phyloP scores from a whole-genome alignment of 495 filamentous ascomycete species.

The Terfezia claveryi region DNA sequence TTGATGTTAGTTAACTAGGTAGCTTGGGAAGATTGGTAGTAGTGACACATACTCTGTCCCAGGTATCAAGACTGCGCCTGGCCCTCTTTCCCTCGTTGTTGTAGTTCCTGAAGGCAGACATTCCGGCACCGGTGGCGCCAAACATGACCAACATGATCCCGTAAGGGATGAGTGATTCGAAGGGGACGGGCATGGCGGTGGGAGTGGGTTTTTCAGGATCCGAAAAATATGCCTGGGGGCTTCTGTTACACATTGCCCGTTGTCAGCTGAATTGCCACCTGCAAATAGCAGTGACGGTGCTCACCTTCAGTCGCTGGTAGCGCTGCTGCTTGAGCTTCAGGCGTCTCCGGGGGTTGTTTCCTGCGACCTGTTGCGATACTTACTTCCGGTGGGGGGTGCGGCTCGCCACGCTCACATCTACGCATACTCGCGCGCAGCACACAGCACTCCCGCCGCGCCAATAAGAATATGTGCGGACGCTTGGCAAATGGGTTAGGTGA shows the following conservation, averaged over 20 bases:
- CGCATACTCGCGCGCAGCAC: too few relatives aligned
- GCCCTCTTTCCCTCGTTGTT: constrained; percentile 74
- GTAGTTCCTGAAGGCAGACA: constrained; percentile 50
- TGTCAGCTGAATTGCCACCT: too few relatives aligned
- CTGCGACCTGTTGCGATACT: too few relatives aligned
- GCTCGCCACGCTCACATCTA: too few relatives aligned
- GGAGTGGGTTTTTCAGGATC: neutral
- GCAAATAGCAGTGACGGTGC: too few relatives aligned
- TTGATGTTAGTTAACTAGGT: constrained; percentile 22
- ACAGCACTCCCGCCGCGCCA: too few relatives aligned
- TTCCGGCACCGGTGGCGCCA: constrained; percentile 51
- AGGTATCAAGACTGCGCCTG: constrained; percentile 67
- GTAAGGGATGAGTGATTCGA: constrained; percentile 87
- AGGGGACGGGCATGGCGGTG: constrained; percentile 70
- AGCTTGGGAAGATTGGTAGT: neutral
- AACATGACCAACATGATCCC: constrained; percentile 84
- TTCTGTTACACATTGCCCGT: too few relatives aligned
- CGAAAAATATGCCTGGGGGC: too few relatives aligned
- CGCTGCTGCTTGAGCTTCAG: too few relatives aligned
- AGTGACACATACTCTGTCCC: constrained; percentile 57
- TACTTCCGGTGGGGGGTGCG: too few relatives aligned
- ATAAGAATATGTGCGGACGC: neutral
- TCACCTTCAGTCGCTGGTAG: too few relatives aligned
- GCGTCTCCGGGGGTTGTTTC: too few relatives aligned
- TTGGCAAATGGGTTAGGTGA: neutral